Percentiles rank a stretch among this genome's conserved stretches.
phyloP scores from a whole-genome alignment of 1,139 yeast species.

The Scheffersomyces parashehatae region DNA sequence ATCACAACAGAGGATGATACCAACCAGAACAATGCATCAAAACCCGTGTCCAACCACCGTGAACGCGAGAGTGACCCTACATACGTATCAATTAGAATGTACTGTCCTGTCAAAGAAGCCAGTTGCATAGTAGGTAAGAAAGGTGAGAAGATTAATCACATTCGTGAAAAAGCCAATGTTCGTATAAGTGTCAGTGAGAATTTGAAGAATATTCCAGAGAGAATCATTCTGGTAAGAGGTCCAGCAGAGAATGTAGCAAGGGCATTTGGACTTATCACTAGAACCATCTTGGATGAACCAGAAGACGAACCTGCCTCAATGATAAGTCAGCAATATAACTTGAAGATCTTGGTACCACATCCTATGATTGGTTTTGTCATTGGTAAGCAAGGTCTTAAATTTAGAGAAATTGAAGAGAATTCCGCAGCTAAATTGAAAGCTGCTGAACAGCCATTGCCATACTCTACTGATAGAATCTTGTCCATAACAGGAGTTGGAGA shows the following conservation, averaged over 20 bases:
- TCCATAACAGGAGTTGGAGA: slow-evolving; percentile 80
- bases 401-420: slow-evolving; percentile 79
- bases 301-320: slow-evolving; percentile 62
- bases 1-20: background rate
- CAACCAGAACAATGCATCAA: slow-evolving; percentile 7
- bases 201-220: slow-evolving; percentile 69
- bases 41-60: slow-evolving; percentile 31
- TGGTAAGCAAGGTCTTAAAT: slow-evolving; percentile 74
- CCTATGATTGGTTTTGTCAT: slow-evolving; percentile 80
- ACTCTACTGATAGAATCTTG: slow-evolving; percentile 77
- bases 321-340: slow-evolving; percentile 53
- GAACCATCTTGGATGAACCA: slow-evolving; percentile 69
- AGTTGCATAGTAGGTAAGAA: slow-evolving; percentile 74
- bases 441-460: slow-evolving; percentile 72
- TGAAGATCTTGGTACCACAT: slow-evolving; percentile 74
- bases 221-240: slow-evolving; percentile 77
- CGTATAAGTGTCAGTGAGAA: slow-evolving; percentile 79
- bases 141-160: slow-evolving; percentile 68
- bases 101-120: slow-evolving; percentile 78
- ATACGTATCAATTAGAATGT: slow-evolving; percentile 68
- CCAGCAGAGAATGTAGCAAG: slow-evolving; percentile 78
- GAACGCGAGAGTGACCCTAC: slow-evolving; percentile 54
- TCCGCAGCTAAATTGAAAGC: slow-evolving; percentile 82
- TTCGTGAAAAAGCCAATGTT: slow-evolving; percentile 66
- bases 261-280: slow-evolving; percentile 74